Conservation (phyloP, 2,329 filamentous ascomycete species). For the Chalara sp. region DNA sequence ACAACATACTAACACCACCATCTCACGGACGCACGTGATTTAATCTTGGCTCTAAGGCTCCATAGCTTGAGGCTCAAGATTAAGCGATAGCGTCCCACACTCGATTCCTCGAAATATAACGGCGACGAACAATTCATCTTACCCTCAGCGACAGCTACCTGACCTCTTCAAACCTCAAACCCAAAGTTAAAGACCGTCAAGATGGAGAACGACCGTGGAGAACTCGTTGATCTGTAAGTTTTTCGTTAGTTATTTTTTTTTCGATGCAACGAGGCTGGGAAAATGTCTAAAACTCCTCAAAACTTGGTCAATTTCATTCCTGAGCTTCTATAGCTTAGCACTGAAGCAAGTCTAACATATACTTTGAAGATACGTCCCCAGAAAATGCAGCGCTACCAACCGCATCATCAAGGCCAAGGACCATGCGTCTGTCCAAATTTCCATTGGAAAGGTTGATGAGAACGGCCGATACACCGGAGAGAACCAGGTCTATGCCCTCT, state of each 20-base stretch:
- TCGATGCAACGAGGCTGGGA: conserved; percentile 5
- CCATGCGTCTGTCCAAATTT: conserved; percentile 97
- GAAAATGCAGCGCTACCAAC: conserved; percentile 98
- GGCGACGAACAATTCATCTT: no score
- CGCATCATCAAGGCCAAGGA: conserved; percentile 99
- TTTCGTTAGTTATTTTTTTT: conserved; percentile 7
- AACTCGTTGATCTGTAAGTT: conserved; percentile 97
- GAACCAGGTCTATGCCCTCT: conserved; percentile 95
- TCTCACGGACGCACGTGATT: no score
- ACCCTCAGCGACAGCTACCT: conserved; percentile 19
- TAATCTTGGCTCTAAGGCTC: no score
- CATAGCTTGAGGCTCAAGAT: no score
- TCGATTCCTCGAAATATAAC: no score
- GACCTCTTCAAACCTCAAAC: conserved; percentile 7
- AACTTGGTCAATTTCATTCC: neutral
- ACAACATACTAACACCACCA: no score
- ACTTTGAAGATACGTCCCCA: conserved; percentile 77
- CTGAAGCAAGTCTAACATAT: no score
- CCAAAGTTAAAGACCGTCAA: conserved; percentile 39
- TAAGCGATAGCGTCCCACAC: no score
- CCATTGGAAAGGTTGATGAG: conserved; percentile 97
- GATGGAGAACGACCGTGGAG: conserved; percentile 99
- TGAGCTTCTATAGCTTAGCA: no score
- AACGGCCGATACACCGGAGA: conserved; percentile 91
- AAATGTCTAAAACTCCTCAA: conserved; percentile 1